Base-by-base conservation (phyloP, 306 rosid species). In the Cucumis cinereus region DNA sequence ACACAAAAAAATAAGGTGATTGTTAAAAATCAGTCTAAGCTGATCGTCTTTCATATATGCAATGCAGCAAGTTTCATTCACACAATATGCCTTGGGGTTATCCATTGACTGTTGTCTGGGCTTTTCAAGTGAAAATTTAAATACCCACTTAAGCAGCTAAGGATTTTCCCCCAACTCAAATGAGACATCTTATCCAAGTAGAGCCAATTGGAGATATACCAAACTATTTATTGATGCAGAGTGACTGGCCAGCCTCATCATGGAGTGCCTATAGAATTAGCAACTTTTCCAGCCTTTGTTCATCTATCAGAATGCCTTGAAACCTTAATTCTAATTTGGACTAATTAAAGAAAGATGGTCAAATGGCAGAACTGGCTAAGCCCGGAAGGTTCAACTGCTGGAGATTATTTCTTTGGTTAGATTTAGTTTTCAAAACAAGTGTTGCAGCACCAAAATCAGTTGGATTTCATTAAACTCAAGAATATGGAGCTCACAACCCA, bases 1-100 rank as follows among this genome's bases (percentile, higher is more conserved):
- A 80, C 43, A 84, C 76, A 63, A 66, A 79, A 53, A 82, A 81
- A 82, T 77, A 53, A 85, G 85, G 61, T 73, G 81, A 81, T 81
- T 66, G 64, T 71, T 56, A 67, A 71, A 64, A 68, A 80, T 82
- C 59, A 73, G 81, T 80, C 82, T 77, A 72, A 24, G 80, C 38
- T 43, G 56, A 63, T 79, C 43, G 35, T 49, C 75, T 70, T 69
- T 47, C 22, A 4, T 47, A 47, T 14, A 70, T 71, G 57, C 75
- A 49, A 47, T 71, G 68, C 81, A 69, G 66, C 74, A 76, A 76
- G 79, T 81, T 70, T 55, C 78, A 54, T 80, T 30, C 63, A 54
- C 77, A 60, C 57, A 33, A 77, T 74, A 77, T 71, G 75, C 38
- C 55, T 24, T 69, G 20, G 74, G 74, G 74, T 12, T 45, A 45